Evolutionary conservation across 768 basidiomycete species (phyloP).

Genomic region (Leccinellum rugosiceps): DNA sequence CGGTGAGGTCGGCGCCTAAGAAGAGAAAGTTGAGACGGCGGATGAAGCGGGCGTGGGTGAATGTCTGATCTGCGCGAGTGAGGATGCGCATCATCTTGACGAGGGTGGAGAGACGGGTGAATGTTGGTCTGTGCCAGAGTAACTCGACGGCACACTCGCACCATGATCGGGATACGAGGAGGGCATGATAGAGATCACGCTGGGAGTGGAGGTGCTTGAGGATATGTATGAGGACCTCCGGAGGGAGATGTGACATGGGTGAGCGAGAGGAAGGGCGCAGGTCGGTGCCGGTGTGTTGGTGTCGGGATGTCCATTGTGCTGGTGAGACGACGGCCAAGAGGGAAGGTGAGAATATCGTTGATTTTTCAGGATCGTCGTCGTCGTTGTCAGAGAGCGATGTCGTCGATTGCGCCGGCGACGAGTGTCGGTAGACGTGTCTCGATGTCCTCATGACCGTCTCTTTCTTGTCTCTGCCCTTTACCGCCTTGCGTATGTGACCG

Average conservation of each 20-base stretch:
- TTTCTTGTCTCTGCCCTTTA: neutral
- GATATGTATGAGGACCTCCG: conserved; percentile 91
- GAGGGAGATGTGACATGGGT: conserved; percentile 70
- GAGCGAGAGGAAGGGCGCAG: conserved; percentile 37
- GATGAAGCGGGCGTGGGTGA: conserved; percentile 85
- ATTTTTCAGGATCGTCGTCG: conserved; percentile 58
- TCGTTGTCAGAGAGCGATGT: conserved; percentile 80
- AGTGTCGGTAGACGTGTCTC: conserved; percentile 35
- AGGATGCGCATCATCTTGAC: conserved; percentile 77
- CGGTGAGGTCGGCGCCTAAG: conserved; percentile 64
- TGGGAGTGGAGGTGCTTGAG: conserved; percentile 77
- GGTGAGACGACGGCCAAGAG: conserved; percentile 49
- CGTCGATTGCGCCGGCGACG: conserved; percentile 62
- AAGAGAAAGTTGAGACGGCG: conserved; percentile 87
- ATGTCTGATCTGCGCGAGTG: conserved; percentile 61
- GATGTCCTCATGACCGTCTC: conserved; percentile 25
- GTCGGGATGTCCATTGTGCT: conserved; percentile 56
- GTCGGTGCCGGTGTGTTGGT: conserved; percentile 33
- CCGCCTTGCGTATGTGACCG: neutral
- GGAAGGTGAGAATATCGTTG: conserved; percentile 36
- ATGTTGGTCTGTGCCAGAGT: conserved; percentile 87
- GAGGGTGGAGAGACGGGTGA: conserved; percentile 67
- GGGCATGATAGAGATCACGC: conserved; percentile 67
- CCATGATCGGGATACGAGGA: conserved; percentile 88
- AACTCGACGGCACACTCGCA: conserved; percentile 95